Conservation (phyloP, 2,329 filamentous ascomycete genomes). For the Sclerotinia borealis region DNA sequence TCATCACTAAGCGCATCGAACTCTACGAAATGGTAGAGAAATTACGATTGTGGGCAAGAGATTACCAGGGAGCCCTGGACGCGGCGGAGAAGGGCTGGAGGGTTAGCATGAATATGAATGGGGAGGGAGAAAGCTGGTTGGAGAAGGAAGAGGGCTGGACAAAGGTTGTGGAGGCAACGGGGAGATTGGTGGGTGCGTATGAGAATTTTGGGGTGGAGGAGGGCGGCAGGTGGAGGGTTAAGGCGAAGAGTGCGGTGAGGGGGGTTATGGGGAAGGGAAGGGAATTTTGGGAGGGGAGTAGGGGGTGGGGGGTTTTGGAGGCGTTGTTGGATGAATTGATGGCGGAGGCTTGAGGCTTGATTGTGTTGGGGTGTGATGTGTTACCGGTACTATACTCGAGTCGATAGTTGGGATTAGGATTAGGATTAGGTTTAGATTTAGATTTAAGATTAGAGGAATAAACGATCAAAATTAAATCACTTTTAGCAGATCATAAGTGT, state of each 20-base stretch:
- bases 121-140: too few relatives aligned
- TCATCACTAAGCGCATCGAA: constrained; percentile 73
- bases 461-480: too few relatives aligned
- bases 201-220: constrained; percentile 67
- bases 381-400: too few relatives aligned
- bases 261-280: constrained; percentile 78
- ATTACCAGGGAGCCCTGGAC: constrained; percentile 67
- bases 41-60: constrained; percentile 66
- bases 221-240: constrained; percentile 78
- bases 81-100: constrained; percentile 90
- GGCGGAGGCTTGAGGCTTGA: too few relatives aligned
- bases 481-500: too few relatives aligned
- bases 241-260: constrained; percentile 76
- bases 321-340: constrained; percentile 51
- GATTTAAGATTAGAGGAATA: too few relatives aligned
- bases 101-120: constrained; percentile 43
- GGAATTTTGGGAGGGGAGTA: constrained; percentile 73
- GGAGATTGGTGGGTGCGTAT: constrained; percentile 75
- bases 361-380: too few relatives aligned
- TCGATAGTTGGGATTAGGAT: too few relatives aligned
- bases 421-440: too few relatives aligned
- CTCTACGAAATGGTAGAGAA: constrained; percentile 72
- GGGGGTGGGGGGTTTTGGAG: constrained; percentile 59
- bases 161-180: constrained; percentile 59
- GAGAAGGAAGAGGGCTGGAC: constrained; percentile 47